Base-by-base conservation (phyloP, 1,284 basidiomycete species). In the Pyrrhoderma lamaoense region DNA sequence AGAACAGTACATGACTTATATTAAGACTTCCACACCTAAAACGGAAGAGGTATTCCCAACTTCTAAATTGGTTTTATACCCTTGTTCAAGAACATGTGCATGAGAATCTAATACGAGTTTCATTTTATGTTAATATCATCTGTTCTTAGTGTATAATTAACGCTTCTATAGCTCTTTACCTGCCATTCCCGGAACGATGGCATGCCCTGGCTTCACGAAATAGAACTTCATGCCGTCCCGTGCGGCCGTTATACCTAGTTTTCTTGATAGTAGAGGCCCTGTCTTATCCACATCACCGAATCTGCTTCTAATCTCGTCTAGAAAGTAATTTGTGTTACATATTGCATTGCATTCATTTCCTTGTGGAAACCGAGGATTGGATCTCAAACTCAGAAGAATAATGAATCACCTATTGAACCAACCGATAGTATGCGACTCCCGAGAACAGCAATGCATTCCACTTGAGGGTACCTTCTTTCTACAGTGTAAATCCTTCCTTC, bases 81-180 rank as follows among this genome's bases (percentile, higher is more conserved):
- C 89, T 59, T 88, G 83, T 23, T 77, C 70, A 21, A 89, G 61
- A 13, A 89, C 67, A 61, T 91, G 88, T 0, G 83, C 88, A 67
- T 93, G 92, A 0, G 89, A 79, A 65, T 94, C 91, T 85, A 55
- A 18, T 19, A 27, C 23, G 8, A n/a, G n/a, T n/a, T n/a, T 40
- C 44, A 19, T 13, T 9, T 38, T 22, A 36, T 42, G 13, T 37
- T 9, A 37, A 16, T 16, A 37, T 37, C 35, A 16, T 37, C 11
- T 9, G 11, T 37, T 37, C 16, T 37, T 37, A 37, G 35, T 9
- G 9, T 16, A 37, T 11, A 37, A 16, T n/a, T n/a, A n/a, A n/a
- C n/a, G n/a, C n/a, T n/a, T n/a, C 35, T 11, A 37, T 37, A 53
- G 8, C 3, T 2, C 27, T 61, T 31, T 60, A 83, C 85, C 85